Evolutionary conservation across 768 basidiomycete species (phyloP).

Genomic region (Amylocystis lapponica): DNA sequence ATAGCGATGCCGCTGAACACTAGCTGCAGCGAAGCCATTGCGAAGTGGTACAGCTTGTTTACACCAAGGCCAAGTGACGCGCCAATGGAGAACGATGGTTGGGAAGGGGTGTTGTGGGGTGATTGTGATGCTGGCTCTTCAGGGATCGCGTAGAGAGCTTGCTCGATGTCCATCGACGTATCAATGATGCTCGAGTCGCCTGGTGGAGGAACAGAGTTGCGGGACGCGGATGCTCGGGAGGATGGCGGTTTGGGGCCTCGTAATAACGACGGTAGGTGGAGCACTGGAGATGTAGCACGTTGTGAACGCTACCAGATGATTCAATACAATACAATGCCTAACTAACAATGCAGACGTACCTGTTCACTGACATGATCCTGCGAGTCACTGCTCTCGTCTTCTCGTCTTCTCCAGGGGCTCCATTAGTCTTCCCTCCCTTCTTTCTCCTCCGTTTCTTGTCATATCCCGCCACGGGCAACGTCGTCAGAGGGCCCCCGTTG

Average conservation of each 20-base stretch:
- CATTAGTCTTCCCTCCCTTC: slow-evolving; percentile 38
- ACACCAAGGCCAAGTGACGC: slow-evolving; percentile 39
- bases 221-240: slow-evolving; percentile 29
- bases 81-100: slow-evolving; percentile 38
- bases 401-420: slow-evolving; percentile 42
- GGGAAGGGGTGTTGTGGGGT: slow-evolving; percentile 19
- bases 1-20: slow-evolving; percentile 15
- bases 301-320: slow-evolving; percentile 13
- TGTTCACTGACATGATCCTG: slow-evolving; percentile 36
- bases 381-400: neutral
- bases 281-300: slow-evolving; percentile 18
- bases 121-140: slow-evolving; percentile 27
- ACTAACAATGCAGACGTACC: slow-evolving; percentile 25
- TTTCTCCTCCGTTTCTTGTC: slow-evolving; percentile 45
- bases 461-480: slow-evolving; percentile 61
- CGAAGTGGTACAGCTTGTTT: slow-evolving; percentile 26
- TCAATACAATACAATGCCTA: slow-evolving; percentile 8
- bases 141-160: no score
- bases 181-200: slow-evolving; percentile 23
- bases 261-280: slow-evolving; percentile 12
- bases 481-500: slow-evolving; percentile 47
- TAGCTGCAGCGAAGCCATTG: slow-evolving; percentile 11
- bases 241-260: slow-evolving; percentile 2
- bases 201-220: slow-evolving; percentile 34
- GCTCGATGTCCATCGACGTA: slow-evolving; percentile 36